Base-by-base conservation (phyloP, 176 grass and related monocot species). In the Oryza longistaminata region DNA sequence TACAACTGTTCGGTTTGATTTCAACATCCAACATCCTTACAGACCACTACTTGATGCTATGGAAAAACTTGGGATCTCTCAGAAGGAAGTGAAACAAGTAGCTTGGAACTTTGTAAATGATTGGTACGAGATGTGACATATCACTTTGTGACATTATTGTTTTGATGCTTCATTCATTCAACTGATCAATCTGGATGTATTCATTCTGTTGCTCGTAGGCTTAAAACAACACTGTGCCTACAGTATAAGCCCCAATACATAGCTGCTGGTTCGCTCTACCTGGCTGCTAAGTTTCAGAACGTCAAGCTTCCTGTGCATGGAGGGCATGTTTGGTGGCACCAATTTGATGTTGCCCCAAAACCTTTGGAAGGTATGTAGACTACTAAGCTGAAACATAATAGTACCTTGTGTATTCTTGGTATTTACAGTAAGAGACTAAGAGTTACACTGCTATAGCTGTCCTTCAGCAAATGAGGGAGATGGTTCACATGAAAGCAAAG, bases 41-140 rank as follows among this genome's bases (percentile, higher is more conserved):
- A 97, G 73, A 66, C 87, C 89, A 40, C 90, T 97, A 74, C 78
- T 92, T 29, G 77, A 97, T 82, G 91, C 91, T 53, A 84, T 97
- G 55, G 90, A 90, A 71, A 84, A 90, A 16, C 89, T 97, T 76
- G 76, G 85, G 48, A 87, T 97, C 84, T 62, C 81, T 82, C 85
- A 81, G 39, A 92, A 90, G 71, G 91, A 90, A 40, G 66, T 94
- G 68, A 82, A 88, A 40, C 79, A 87, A 92, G 92, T 92, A 70
- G 92, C 87, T 60, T 97, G 94, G 94, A 94, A 92, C 66, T 93
- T 97, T 92, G 94, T 97, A 75, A 83, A 89, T 82, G 89, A 91
- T 85, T 92, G 92, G 94, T 97, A 97, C 68, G 83, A 50, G 12
- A 66, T 77, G 55, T 48, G 34, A 19, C n/a, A 52, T 79, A 79